These are phyloP conservation scores for Alternaria triticina DNA, from an alignment of 2,329 filamentous ascomycete species.

Conservation along the genomic window DNA sequence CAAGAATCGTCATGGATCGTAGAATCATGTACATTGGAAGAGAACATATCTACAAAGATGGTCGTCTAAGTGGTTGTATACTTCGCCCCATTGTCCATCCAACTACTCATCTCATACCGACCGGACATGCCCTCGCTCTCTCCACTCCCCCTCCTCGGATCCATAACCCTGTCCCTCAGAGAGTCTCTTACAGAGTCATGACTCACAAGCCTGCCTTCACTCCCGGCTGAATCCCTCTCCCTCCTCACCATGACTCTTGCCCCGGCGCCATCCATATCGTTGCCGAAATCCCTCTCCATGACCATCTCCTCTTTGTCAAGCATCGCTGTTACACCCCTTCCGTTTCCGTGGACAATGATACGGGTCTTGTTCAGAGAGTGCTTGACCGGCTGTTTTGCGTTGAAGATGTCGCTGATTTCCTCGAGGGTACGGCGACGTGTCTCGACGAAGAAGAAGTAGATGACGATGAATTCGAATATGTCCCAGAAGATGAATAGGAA, in stretches of 20 bases:
- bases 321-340: conserved; percentile 40
- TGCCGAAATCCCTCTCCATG: conserved; percentile 8
- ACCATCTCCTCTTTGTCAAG: conserved; percentile 35
- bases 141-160: conserved; percentile 2
- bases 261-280: not conserved
- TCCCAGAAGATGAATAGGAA: conserved; percentile 52
- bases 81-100: not conserved
- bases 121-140: conserved; percentile 10
- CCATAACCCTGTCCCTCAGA: conserved; percentile 10
- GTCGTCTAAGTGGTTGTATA: not conserved
- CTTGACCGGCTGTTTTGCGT: conserved; percentile 49
- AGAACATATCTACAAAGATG: not conserved
- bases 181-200: conserved; percentile 3
- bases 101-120: conserved; percentile 1
- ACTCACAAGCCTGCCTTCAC: conserved; percentile 2
- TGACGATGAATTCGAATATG: conserved; percentile 50
- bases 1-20: not conserved
- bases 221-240: conserved; percentile 15
- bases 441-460: conserved; percentile 48
- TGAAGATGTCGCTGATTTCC: conserved; percentile 55
- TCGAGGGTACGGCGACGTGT: conserved; percentile 53
- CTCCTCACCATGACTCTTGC: not conserved
- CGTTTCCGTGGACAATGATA: conserved; percentile 38
- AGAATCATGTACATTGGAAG: not conserved
- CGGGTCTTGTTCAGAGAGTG: conserved; percentile 37